These are phyloP conservation scores for Apiotrichum mycotoxinovorans DNA, from an alignment of 1,284 basidiomycete genomes.

Conservation along the genomic window DNA sequence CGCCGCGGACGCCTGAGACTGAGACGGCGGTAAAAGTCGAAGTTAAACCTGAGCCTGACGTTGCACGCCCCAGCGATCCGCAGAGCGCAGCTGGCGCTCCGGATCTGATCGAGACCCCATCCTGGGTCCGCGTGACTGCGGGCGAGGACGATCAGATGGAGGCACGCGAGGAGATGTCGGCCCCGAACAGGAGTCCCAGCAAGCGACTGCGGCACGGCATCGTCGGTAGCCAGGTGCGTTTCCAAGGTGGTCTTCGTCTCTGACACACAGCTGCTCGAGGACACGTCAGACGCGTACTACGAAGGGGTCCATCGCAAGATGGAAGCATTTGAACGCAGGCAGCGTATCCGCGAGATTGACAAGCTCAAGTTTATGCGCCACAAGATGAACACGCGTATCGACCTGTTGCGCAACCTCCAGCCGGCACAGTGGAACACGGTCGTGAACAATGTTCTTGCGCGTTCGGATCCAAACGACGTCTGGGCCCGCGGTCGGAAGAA, in stretches of 20 bases:
- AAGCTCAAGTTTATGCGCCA: slow-evolving; percentile 85
- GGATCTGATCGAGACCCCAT: slow-evolving; percentile 38
- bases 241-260: not conserved
- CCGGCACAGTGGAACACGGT: slow-evolving; percentile 29
- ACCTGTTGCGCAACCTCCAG: slow-evolving; percentile 61
- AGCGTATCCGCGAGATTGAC: slow-evolving; percentile 80
- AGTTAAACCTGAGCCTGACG: not conserved
- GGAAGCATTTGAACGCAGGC: slow-evolving; percentile 78
- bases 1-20: too few species aligned
- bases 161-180: slow-evolving; percentile 35
- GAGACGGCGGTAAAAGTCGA: not conserved
- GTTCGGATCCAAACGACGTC: slow-evolving; percentile 5
- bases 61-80: too few species aligned
- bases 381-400: slow-evolving; percentile 82
- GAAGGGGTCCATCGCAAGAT: slow-evolving; percentile 78
- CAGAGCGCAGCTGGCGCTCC: too few species aligned
- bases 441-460: slow-evolving; percentile 21
- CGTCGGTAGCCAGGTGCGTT: slow-evolving; percentile 23
- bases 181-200: slow-evolving; percentile 20
- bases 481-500: slow-evolving; percentile 37
- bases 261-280: slow-evolving; percentile 56
- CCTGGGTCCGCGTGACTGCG: slow-evolving; percentile 34
- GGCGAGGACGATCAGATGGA: slow-evolving; percentile 46
- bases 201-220: slow-evolving; percentile 29
- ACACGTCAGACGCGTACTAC: slow-evolving; percentile 81